Evolutionary conservation across 2,329 filamentous ascomycete species (phyloP).

Genomic region (Sphaerulina musiva): DNA sequence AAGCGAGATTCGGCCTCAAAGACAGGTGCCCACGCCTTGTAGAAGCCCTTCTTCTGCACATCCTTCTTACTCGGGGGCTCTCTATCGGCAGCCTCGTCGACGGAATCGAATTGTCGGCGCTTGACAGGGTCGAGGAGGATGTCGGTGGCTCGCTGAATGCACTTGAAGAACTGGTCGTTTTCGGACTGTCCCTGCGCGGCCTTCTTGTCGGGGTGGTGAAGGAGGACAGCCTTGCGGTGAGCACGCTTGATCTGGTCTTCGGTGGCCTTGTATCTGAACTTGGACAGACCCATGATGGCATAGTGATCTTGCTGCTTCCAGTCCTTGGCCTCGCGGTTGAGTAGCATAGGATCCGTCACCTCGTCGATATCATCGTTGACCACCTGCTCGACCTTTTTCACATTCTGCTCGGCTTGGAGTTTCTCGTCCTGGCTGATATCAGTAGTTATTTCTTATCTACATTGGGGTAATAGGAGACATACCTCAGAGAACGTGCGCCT

Average conservation of each 20-base stretch:
- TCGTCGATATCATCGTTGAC: conserved; percentile 90
- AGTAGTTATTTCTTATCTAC: neutral
- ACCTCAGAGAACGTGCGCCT: conserved; percentile 72
- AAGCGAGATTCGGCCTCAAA: conserved; percentile 92
- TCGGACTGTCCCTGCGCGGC: conserved; percentile 79
- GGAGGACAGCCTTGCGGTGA: conserved; percentile 98
- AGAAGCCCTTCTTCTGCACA: conserved; percentile 66
- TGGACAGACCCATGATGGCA: conserved; percentile 85
- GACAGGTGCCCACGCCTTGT: conserved; percentile 85
- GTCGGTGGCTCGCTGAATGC: conserved; percentile 96
- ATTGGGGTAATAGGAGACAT: neutral
- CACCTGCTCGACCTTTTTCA: conserved; percentile 93
- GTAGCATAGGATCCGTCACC: conserved; percentile 84
- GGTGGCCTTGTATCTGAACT: conserved; percentile 85
- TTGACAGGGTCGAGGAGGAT: conserved; percentile 85
- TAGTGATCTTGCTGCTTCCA: conserved; percentile 99
- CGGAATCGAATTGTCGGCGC: conserved; percentile 91
- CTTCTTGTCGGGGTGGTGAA: conserved; percentile 98
- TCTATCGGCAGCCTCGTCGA: conserved; percentile 88
- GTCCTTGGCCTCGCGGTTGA: conserved; percentile 92
- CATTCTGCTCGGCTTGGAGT: conserved; percentile 88
- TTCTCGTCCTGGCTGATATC: conserved; percentile 82
- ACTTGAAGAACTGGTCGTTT: conserved; percentile 99
- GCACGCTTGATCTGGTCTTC: conserved; percentile 99
- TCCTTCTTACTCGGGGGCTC: conserved; percentile 92